Evolutionary conservation across 768 basidiomycete genomes (phyloP), one percentile per base, ranked within the genome.

Genomic region (Xerocomellus dryophilus): DNA sequence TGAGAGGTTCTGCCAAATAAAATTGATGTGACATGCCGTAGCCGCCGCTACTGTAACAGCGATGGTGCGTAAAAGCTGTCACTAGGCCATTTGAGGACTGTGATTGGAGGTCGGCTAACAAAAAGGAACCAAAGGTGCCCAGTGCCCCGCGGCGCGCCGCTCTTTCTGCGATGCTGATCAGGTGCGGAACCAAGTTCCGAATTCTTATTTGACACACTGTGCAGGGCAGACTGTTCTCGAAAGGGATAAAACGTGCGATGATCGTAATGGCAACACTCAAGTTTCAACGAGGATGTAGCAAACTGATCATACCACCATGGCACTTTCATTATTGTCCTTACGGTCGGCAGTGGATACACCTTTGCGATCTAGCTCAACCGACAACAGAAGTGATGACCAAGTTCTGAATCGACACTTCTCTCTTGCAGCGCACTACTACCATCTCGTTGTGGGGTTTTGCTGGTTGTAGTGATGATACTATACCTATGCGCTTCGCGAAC

Each of bases 221-320:
- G n/a, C 42, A 51, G 44, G 44, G 48, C 21, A 36, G 43, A 14
- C 11, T 11, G 36, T 15, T 38, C 51, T 52, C 14, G 14, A 47
- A 42, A 46, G 46, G 15, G 53, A 49, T 48, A 54, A 5, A 31
- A 34, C 21, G 18, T 20, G 34, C 21, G 38, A 45, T 36, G 31
- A 50, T 44, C 41, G 63, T 59, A 65, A 60, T 42, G 21, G 41
- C 35, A 40, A 54, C 43, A 17, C 35, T n/a, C 36, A 32, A 20
- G 59, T 61, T 63, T 64, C 53, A 53, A 43, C 14, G 17, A n/a
- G 25, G 17, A 25, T 15, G 27, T 43, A 0, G 39, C 40, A 23
- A 44, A 54, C 51, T 8, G 25, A 48, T 51, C 20, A 58, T 36
- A 38, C 31, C 7, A 14, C 27, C 32, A 41, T 27, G 18, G 20